These are phyloP conservation scores for Neonectria sp. DNA, from an alignment of 2,329 filamentous ascomycete genomes.

Conservation along the genomic window DNA sequence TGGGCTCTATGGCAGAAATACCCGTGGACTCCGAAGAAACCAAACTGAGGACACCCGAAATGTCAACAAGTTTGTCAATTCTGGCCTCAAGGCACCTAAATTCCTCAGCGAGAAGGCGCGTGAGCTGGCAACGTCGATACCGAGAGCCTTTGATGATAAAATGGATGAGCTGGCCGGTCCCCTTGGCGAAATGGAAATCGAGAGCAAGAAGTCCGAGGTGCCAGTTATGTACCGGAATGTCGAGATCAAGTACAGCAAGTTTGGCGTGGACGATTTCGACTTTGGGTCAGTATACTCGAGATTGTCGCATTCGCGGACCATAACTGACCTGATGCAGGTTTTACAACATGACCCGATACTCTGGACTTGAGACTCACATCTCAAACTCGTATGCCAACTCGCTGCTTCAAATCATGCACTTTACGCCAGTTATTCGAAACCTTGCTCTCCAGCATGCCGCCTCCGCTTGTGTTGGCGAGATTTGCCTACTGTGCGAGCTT, in stretches of 20 bases:
- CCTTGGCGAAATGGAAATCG: constrained; percentile 78
- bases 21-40: constrained; percentile 81
- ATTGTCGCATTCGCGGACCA: neutral
- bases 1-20: constrained; percentile 84
- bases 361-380: constrained; percentile 95
- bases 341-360: constrained; percentile 94
- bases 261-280: constrained; percentile 99
- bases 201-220: constrained; percentile 84
- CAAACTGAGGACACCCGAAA: constrained; percentile 85
- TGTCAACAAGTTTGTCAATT: constrained; percentile 71
- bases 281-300: constrained; percentile 74
- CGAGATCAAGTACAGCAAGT: constrained; percentile 99
- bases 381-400: constrained; percentile 97
- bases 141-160: constrained; percentile 58
- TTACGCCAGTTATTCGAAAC: constrained; percentile 90
- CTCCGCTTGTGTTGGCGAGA: constrained; percentile 84
- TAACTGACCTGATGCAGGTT: constrained; percentile 69
- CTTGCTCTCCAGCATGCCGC: constrained; percentile 91
- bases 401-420: constrained; percentile 90
- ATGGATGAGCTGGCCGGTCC: constrained; percentile 74
- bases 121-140: constrained; percentile 69
- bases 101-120: constrained; percentile 95
- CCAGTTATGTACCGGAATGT: constrained; percentile 93
- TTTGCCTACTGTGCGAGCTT: constrained; percentile 92
- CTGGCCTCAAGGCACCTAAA: constrained; percentile 81